Base-by-base conservation (phyloP, 768 basidiomycete genomes). In the Neoboletus brunneissimus region DNA sequence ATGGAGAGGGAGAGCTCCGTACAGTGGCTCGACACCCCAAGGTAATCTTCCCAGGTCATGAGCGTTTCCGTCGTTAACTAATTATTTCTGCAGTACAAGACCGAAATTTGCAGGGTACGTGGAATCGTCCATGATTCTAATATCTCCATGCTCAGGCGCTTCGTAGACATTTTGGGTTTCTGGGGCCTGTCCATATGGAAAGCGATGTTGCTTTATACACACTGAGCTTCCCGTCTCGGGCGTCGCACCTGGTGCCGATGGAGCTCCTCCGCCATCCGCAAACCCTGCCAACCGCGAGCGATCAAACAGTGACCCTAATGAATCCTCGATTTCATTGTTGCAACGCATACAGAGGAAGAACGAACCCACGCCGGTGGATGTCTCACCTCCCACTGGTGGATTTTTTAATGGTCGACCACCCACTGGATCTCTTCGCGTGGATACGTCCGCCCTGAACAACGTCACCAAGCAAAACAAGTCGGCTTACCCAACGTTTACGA, bases 171-270 rank as follows among this genome's bases (percentile, higher is more conserved):
- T 94, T 78, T 94, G 92, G 90, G 88, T 94, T 13, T 93, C 91
- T 46, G 92, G 92, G 27, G 91, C 92, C 18, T 94, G 92, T 68
- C 92, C 92, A 0, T 94, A 94, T 62, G 92, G 93, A 51, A 93
- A 93, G 72, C 77, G 92, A 54, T 94, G 92, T 72, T 94, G 92
- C 76, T 94, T 94, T 80, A 94, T 94, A 64, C 92, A 94, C 67
- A 94, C 92, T 2, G 91, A 90, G 65, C 78, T 91, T 44, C 89
- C 91, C 18, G 77, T 79, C 44, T 77, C 81, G n/a, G 86, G 82
- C 27, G 75, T 77, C 20, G 75, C 81, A 44, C 81, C 82, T 54
- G 81, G 81, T 46, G 77, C 81, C 35, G 80, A 78, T 34, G 78
- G 78, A 27, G 72, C 78, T 27, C 77, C 84, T 37, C 84, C 82